Evolutionary conservation across 192 early-diverging fungal genomes (phyloP), one percentile per base, ranked within the genome.

Genomic region (Piromyces finnis): DNA sequence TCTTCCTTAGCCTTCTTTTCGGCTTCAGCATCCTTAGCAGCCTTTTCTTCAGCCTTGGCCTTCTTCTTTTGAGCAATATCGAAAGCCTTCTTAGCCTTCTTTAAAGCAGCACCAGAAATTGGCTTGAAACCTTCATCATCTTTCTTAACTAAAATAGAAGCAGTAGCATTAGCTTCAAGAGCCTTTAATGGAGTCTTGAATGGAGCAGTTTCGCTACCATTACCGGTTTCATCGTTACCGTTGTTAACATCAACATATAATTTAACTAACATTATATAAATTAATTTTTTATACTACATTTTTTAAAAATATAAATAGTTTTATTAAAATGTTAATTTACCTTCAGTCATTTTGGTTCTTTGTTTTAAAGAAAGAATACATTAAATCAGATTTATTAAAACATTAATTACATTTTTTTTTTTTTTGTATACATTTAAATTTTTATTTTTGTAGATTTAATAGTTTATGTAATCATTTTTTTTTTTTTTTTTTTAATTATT

Each of bases 61-160:
- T 90, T 90, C 88, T 95, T 95, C 85, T 89, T 91, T 79, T 86
- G 80, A 27, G 88, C 83, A 77, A 89, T 86, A 78, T 88, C 91
- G 80, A 91, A 84, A 32, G 87, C 87, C 85, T 93, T 94, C 82
- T 92, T 90, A 12, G 93, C 93, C 85, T 98, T 99, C 89, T 99
- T 99, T 79, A 97, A 83, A 14, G 94, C 95, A 78, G 96, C 89
- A 36, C 90, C 92, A n/a, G 95, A 93, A 83, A 94, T 92, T 32
- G 77, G 78, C 22, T 37, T 35, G 29, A 77, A 81, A 77, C 92
- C 91, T n/a, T 88, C 91, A 28, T 88, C 83, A 51, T 86, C 87
- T 86, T 96, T 96, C 81, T 89, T 87, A 28, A 94, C 87, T 77
- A 88, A 84, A 78, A 96, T 87, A 30, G 83, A 83, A 29, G 84